Base-by-base conservation (phyloP, 495 filamentous ascomycete species). In the Penicillium psychrofluorescens region DNA sequence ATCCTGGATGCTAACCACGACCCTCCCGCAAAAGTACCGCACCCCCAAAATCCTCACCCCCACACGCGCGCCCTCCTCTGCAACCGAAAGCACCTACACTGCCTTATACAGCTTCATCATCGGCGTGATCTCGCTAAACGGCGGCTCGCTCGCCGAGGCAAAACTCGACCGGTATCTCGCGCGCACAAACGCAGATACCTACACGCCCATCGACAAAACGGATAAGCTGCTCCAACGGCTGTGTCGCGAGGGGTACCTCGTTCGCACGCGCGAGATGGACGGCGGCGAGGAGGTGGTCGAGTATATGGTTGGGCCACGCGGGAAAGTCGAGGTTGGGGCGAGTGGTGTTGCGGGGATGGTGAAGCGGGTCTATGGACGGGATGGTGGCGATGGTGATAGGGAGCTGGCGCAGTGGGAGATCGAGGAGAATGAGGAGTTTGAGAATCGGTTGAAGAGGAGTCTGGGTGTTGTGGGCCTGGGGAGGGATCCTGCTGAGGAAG, bases 271-370 rank as follows among this genome's bases (percentile, higher is more conserved):
- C 38, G 85, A 90, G 41, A 68, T 71, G 56, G 76, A 77, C 30
- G 68, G 72, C 1, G 84, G 81, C n/a, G 85, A 90, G 14, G 88
- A 94, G 45, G 61, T 74, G 5, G 74, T 87, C 8, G 86, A 84
- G 40, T 95, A 81, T 68, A 77, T 84, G 45, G 75, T 95, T 22
- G 90, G 89, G 3, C 83, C 87, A 29, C 73, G 92, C 30, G 92
- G 89, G 11, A 95, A 87, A 66, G 69, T 87, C 10, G 92, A 98
- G 59, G 83, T 98, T 29, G 84, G 82, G 2, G 77, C 78, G 41
- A 71, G 77, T 29, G 85, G 81, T 11, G 82, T 94, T 29, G 77
- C 80, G 11, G 78, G 77, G 2, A 55, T 97, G 40, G 79, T 91
- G 4, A 75, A 75, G 42, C 68, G 66, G 44, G 82, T 86, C 11